These are phyloP conservation scores for Fusarium mexicanum DNA, from an alignment of 2,329 filamentous ascomycete species.

Conservation along the genomic window DNA sequence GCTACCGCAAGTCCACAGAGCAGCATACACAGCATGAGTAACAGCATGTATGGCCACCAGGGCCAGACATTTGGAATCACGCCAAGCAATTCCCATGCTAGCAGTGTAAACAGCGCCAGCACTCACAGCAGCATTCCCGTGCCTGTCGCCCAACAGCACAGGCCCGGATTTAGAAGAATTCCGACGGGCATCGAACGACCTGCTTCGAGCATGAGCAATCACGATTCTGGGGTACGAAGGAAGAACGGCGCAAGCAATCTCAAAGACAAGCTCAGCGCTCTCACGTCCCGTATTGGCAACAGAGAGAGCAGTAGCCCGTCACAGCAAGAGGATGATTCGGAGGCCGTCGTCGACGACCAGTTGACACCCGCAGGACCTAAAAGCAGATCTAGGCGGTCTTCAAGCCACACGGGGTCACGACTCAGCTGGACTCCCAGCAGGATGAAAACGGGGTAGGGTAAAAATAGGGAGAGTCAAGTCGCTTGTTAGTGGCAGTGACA, in stretches of 20 bases:
- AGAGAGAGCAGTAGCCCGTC: conserved; percentile 29
- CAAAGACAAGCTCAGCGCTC: conserved; percentile 49
- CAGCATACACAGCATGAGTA: conserved; percentile 30
- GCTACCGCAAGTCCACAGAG: conserved; percentile 46
- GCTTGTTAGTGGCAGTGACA: conserved; percentile 1
- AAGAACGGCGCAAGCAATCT: conserved; percentile 46
- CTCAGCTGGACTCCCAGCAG: conserved; percentile 29
- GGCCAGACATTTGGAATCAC: conserved; percentile 9
- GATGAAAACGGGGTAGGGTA: conserved; percentile 22
- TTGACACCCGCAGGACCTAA: conserved; percentile 16
- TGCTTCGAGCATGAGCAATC: conserved; percentile 46
- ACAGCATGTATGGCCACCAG: conserved; percentile 31
- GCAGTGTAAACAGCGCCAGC: conserved; percentile 28
- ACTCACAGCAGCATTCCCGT: conserved; percentile 28
- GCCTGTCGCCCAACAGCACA: conserved; percentile 20
- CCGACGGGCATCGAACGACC: conserved; percentile 43
- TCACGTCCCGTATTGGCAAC: conserved; percentile 46
- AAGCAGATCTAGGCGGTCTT: conserved; percentile 31
- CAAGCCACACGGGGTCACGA: conserved; percentile 30
- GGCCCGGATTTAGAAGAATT: conserved; percentile 39
- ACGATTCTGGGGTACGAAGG: conserved; percentile 41
- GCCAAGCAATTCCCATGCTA: conserved; percentile 18
- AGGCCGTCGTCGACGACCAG: conserved; percentile 34
- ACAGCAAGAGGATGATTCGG: conserved; percentile 37
- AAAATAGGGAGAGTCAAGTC: conserved; percentile 2